phyloP scores from a whole-genome alignment of 345 rosid species.

The Lenwebbia sp. region DNA sequence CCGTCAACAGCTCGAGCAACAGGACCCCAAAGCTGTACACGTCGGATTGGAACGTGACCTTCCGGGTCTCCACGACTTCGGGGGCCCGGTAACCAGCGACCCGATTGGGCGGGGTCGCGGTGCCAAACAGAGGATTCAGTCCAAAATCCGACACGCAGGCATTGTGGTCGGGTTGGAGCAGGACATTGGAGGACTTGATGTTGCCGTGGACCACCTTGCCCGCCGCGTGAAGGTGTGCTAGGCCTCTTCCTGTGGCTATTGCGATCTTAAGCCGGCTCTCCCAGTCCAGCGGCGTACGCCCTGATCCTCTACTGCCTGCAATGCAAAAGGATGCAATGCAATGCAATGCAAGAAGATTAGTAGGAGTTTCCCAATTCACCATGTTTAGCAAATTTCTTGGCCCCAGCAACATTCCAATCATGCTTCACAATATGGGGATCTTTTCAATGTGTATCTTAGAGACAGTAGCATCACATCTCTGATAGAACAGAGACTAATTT shows the following conservation, averaged over 20 bases:
- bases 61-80: constrained; percentile 69
- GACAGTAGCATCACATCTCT: not conserved
- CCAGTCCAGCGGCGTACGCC: constrained; percentile 90
- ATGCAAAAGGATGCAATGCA: not conserved
- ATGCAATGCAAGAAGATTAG: not conserved
- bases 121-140: constrained; percentile 69
- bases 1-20: constrained; percentile 73
- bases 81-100: constrained; percentile 96
- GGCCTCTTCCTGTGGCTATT: constrained; percentile 58
- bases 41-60: constrained; percentile 71
- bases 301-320: constrained; percentile 88
- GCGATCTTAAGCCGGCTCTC: constrained; percentile 79
- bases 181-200: constrained; percentile 82
- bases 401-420: not conserved
- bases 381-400: not conserved
- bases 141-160: constrained; percentile 67
- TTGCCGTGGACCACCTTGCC: constrained; percentile 80
- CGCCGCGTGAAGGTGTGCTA: constrained; percentile 59
- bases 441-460: not conserved
- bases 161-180: constrained; percentile 65
- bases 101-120: constrained; percentile 47
- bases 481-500: not conserved
- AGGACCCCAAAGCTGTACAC: constrained; percentile 94
- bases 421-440: not conserved
- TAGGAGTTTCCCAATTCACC: not conserved